These are phyloP conservation scores for Trifolium repens DNA, from an alignment of 306 rosid genomes.

Conservation along the genomic window DNA sequence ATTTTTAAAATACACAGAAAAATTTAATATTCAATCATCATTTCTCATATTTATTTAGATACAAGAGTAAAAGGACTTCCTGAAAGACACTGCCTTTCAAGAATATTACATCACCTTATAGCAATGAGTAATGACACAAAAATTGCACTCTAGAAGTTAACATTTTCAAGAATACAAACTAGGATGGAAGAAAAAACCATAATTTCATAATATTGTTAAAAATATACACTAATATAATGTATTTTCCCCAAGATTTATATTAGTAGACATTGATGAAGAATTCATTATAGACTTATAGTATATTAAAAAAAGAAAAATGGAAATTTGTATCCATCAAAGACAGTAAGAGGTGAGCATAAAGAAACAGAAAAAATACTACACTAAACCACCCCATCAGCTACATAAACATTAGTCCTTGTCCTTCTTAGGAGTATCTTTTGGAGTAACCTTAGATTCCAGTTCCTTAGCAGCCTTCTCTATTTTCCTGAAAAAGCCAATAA, in stretches of 20 bases:
- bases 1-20: too few relatives aligned
- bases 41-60: too few relatives aligned
- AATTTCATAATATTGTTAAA: conserved; percentile 28
- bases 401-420: conserved; percentile 47
- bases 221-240: background rate
- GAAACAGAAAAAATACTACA: conserved; percentile 18
- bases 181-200: conserved; percentile 23
- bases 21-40: too few relatives aligned
- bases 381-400: conserved; percentile 5
- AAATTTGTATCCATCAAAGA: conserved; percentile 19
- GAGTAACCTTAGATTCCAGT: conserved; percentile 52
- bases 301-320: background rate
- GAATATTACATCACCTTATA: background rate
- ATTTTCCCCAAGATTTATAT: background rate
- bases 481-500: conserved; percentile 41
- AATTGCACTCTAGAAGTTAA: background rate
- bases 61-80: background rate
- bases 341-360: conserved; percentile 16
- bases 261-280: conserved; percentile 7
- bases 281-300: background rate
- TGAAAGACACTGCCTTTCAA: background rate
- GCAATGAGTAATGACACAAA: conserved; percentile 5
- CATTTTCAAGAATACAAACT: background rate
- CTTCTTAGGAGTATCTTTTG: conserved; percentile 51
- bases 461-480: conserved; percentile 51